These are phyloP conservation scores for Flaveria bidentis DNA, from an alignment of 129 eudicot species.

Conservation along the genomic window DNA sequence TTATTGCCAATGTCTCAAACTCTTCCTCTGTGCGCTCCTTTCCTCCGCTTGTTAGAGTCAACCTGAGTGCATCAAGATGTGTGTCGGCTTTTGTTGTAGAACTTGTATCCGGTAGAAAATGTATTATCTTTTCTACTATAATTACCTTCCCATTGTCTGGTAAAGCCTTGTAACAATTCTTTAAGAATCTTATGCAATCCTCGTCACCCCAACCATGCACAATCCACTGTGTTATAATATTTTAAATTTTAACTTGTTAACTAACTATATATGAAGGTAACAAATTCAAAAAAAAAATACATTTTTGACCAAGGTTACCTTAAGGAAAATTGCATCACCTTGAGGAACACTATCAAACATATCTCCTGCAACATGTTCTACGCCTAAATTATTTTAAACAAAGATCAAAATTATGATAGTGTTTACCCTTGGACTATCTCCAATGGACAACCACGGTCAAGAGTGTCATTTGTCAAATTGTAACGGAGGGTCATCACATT, in stretches of 20 bases:
- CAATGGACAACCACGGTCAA: too few relatives aligned
- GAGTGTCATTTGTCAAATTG: too few relatives aligned
- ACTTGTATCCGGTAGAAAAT: neutral
- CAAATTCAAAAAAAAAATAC: neutral
- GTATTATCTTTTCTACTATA: neutral
- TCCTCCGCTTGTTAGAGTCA: neutral
- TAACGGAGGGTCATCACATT: too few relatives aligned
- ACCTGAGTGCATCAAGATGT: neutral
- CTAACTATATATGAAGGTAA: neutral
- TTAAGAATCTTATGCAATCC: neutral
- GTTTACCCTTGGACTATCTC: neutral
- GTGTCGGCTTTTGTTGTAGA: neutral
- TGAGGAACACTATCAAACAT: constrained; percentile 4
- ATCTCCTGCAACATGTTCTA: constrained; percentile 6
- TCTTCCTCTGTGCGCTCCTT: neutral
- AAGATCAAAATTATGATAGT: neutral
- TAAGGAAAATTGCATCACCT: constrained; percentile 5
- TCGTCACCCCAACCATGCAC: constrained; percentile 1
- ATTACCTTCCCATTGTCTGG: constrained; percentile 3
- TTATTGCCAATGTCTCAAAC: neutral
- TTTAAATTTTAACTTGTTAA: neutral
- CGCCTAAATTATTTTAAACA: neutral
- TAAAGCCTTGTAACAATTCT: constrained; percentile 4
- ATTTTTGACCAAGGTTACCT: neutral
- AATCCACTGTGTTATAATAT: neutral